phyloP scores from a whole-genome alignment of 2,329 filamentous ascomycete genomes.

The Aspergillus ustus region DNA sequence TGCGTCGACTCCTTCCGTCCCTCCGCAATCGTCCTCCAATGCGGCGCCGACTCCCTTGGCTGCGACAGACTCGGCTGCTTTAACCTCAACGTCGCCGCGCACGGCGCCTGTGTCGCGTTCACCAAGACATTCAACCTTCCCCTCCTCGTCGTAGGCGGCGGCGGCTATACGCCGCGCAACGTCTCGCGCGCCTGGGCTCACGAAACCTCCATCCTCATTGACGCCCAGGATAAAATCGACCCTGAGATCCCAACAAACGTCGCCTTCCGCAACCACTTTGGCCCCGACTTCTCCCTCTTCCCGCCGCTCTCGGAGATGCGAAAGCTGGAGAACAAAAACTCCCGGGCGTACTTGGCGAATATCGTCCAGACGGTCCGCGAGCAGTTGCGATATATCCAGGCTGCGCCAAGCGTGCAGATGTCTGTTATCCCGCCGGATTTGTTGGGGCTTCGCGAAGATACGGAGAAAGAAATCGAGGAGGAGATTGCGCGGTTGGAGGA shows the following conservation, averaged over 20 bases:
- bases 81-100: slow-evolving; percentile 93
- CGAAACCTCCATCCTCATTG: slow-evolving; percentile 89
- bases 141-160: slow-evolving; percentile 88
- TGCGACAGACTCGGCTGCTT: slow-evolving; percentile 93
- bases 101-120: slow-evolving; percentile 87
- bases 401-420: slow-evolving; percentile 86
- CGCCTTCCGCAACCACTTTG: slow-evolving; percentile 86
- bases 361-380: slow-evolving; percentile 80
- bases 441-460: slow-evolving; percentile 56
- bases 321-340: slow-evolving; percentile 76
- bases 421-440: slow-evolving; percentile 79
- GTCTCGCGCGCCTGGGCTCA: slow-evolving; percentile 96
- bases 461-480: slow-evolving; percentile 53
- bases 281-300: slow-evolving; percentile 83
- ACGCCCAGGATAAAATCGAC: slow-evolving; percentile 70
- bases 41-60: slow-evolving; percentile 90
- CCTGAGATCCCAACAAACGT: slow-evolving; percentile 77
- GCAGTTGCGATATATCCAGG: slow-evolving; percentile 82
- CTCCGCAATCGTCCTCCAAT: slow-evolving; percentile 89
- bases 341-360: slow-evolving; percentile 73
- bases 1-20: slow-evolving; percentile 86
- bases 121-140: slow-evolving; percentile 82
- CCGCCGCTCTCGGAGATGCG: slow-evolving; percentile 77
- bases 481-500: slow-evolving; percentile 45
- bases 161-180: slow-evolving; percentile 94